Conservation (phyloP, 1,284 basidiomycete genomes). For the Sparassis latifolia region DNA sequence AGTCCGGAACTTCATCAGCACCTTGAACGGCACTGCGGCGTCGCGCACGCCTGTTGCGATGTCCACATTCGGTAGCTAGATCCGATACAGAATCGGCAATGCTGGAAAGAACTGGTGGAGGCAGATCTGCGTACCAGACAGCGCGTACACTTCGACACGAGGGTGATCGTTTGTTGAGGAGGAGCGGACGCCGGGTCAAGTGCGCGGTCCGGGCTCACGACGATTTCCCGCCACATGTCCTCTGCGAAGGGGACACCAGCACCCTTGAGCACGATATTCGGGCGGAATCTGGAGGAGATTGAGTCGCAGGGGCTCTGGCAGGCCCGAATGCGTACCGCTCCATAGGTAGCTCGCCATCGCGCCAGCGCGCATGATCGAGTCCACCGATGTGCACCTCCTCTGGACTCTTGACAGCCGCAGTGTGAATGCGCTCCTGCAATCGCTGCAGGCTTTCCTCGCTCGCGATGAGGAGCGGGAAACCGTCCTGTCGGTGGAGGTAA, state of each 20-base stretch:
- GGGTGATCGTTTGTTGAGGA: constrained; percentile 35
- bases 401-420: constrained; percentile 9
- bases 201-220: constrained; percentile 28
- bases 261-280: constrained; percentile 64
- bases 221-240: constrained; percentile 53
- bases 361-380: constrained; percentile 49
- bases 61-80: constrained; percentile 66
- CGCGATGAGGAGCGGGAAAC: constrained; percentile 59
- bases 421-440: constrained; percentile 41
- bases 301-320: neutral
- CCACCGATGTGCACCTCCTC: constrained; percentile 33
- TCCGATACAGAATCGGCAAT: constrained; percentile 1
- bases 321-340: constrained; percentile 42
- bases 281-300: constrained; percentile 49
- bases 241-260: constrained; percentile 41
- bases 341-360: constrained; percentile 42
- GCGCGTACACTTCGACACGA: constrained; percentile 63
- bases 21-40: constrained; percentile 66
- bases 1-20: constrained; percentile 60
- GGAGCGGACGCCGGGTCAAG: constrained; percentile 11
- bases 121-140: constrained; percentile 51
- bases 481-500: constrained; percentile 48
- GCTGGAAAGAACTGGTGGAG: constrained; percentile 1
- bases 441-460: constrained; percentile 56
- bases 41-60: constrained; percentile 60